Conservation (phyloP, 1,284 basidiomycete genomes). For the Cystobasidium slooffiae region DNA sequence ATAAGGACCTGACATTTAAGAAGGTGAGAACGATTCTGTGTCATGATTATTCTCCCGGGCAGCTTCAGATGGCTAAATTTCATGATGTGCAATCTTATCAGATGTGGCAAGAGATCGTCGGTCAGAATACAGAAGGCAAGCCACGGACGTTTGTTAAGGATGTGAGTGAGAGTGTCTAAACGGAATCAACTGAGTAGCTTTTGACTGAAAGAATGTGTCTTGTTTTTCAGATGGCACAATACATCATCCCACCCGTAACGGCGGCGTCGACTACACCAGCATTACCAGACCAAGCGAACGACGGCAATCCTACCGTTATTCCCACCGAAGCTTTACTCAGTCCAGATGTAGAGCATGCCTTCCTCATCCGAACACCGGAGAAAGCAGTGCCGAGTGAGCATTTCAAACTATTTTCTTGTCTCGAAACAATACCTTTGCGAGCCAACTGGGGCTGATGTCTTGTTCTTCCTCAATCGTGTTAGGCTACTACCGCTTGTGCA, state of each 20-base stretch:
- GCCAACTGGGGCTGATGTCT: conserved; percentile 53
- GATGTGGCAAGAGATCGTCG: conserved; percentile 48
- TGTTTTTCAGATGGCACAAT: conserved; percentile 51
- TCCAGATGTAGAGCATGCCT: conserved; percentile 73
- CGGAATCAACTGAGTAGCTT: background rate
- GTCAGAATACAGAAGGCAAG: conserved; percentile 36
- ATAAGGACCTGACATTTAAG: conserved; percentile 47
- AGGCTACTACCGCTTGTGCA: conserved; percentile 51
- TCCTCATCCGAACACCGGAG: conserved; percentile 68
- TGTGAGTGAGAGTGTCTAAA: conserved; percentile 1
- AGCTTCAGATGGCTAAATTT: background rate
- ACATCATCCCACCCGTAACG: conserved; percentile 47
- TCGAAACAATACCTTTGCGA: conserved; percentile 29
- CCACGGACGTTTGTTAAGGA: conserved; percentile 48
- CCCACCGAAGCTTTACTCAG: conserved; percentile 76
- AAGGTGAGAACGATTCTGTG: conserved; percentile 44
- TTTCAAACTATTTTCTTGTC: no score
- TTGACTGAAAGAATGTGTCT: background rate
- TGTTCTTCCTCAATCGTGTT: no score
- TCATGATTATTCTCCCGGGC: background rate
- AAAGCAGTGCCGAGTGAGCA: conserved; percentile 54
- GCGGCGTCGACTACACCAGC: conserved; percentile 33
- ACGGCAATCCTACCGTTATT: conserved; percentile 50
- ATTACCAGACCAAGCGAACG: conserved; percentile 10
- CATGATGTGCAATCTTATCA: conserved; percentile 6